These are phyloP conservation scores for Silene uniflora DNA, from an alignment of 148 eudicot species.

Conservation along the genomic window DNA sequence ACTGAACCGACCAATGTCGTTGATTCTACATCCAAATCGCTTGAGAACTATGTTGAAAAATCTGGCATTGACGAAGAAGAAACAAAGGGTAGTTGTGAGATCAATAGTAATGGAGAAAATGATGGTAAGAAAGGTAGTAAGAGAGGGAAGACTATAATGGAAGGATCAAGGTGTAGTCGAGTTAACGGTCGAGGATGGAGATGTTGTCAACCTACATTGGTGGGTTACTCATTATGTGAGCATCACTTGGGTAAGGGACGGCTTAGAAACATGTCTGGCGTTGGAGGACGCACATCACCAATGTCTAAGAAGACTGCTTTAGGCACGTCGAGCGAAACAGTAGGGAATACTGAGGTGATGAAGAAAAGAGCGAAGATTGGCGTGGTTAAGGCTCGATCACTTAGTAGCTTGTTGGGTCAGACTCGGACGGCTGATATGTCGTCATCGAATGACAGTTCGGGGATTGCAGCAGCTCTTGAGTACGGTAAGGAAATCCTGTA, in stretches of 20 bases:
- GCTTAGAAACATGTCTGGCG: slow-evolving; percentile 45
- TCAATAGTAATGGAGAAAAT: background rate
- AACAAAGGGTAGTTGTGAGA: background rate
- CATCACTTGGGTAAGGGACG: slow-evolving; percentile 85
- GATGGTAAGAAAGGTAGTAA: slow-evolving; percentile 27
- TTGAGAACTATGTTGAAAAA: background rate
- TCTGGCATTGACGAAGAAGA: slow-evolving; percentile 27
- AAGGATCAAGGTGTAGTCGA: slow-evolving; percentile 85
- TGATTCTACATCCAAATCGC: background rate
- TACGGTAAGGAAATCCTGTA: background rate
- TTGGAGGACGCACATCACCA: slow-evolving; percentile 13
- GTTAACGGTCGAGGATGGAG: slow-evolving; percentile 91
- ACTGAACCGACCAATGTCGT: background rate
- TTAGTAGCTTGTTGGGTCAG: slow-evolving; percentile 64
- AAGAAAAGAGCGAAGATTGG: slow-evolving; percentile 51
- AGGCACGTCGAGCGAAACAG: background rate
- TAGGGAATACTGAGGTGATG: too few species aligned
- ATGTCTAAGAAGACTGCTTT: slow-evolving; percentile 6
- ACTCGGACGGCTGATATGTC: slow-evolving; percentile 30
- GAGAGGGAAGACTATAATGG: slow-evolving; percentile 62
- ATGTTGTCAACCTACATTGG: slow-evolving; percentile 78
- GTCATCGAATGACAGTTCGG: background rate
- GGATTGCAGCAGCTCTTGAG: background rate
- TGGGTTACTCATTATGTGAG: slow-evolving; percentile 80
- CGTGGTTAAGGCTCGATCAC: slow-evolving; percentile 63